Evolutionary conservation across 257 asterid genomes (phyloP).

Genomic region (Nicotiana obtusifolia): DNA sequence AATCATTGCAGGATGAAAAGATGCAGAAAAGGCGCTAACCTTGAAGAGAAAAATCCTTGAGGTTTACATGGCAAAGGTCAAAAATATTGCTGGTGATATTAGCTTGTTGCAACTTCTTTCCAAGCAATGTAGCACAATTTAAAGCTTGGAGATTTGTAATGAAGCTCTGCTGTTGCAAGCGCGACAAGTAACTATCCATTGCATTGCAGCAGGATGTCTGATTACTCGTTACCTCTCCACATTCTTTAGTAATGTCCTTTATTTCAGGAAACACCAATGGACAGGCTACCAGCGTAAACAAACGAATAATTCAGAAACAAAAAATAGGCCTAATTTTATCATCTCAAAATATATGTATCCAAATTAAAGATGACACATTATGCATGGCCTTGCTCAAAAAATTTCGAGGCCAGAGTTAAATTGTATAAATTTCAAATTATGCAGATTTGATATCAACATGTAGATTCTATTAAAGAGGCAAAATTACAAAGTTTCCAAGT

Average conservation of each 20-base stretch:
- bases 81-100: conserved; percentile 15
- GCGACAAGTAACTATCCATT: conserved; percentile 21
- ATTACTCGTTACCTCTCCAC: conserved; percentile 14
- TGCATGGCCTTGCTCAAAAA: background rate
- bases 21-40: conserved; percentile 12
- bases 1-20: background rate
- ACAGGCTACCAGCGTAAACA: conserved; percentile 16
- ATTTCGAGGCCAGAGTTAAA: background rate
- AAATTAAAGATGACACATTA: background rate
- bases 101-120: conserved; percentile 18
- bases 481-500: background rate
- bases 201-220: conserved; percentile 19
- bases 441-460: background rate
- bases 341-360: background rate
- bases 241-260: conserved; percentile 15
- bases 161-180: conserved; percentile 27
- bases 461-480: background rate
- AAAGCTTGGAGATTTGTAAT: conserved; percentile 27
- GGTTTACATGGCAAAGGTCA: conserved; percentile 21
- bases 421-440: background rate
- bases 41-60: conserved; percentile 33
- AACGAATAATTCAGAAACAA: background rate
- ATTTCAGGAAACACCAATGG: conserved; percentile 28
- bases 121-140: conserved; percentile 26
- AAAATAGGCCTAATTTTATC: background rate